Evolutionary conservation across 2,329 filamentous ascomycete species (phyloP).

Genomic region (Clarireedia monteithiana): DNA sequence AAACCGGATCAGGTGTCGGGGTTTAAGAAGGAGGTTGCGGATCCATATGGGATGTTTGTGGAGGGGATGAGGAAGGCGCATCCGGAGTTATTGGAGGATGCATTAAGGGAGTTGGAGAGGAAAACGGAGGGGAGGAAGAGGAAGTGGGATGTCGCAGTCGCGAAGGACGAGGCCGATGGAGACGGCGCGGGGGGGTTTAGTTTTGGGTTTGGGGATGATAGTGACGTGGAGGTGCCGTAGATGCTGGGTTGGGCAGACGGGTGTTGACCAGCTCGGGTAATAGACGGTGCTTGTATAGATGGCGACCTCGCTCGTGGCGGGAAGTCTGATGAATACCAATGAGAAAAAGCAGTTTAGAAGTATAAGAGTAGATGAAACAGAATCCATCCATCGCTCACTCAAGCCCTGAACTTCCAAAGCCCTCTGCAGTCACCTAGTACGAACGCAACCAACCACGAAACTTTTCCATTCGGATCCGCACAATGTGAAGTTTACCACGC

Average conservation of each 20-base stretch:
- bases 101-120: conserved; percentile 55
- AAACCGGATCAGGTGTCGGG: conserved; percentile 83
- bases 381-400: too few relatives aligned
- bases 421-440: too few relatives aligned
- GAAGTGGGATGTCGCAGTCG: conserved; percentile 78
- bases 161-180: conserved; percentile 36
- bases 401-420: too few relatives aligned
- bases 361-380: too few relatives aligned
- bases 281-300: not conserved
- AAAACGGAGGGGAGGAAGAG: conserved; percentile 61
- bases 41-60: conserved; percentile 70
- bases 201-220: conserved; percentile 55
- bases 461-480: too few relatives aligned
- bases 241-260: not conserved
- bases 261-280: not conserved
- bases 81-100: conserved; percentile 60
- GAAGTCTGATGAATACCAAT: too few relatives aligned
- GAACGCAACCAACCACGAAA: too few relatives aligned
- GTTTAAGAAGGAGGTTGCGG: conserved; percentile 62
- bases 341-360: too few relatives aligned
- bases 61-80: conserved; percentile 55
- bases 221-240: conserved; percentile 37
- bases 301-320: too few relatives aligned
- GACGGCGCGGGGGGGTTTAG: conserved; percentile 42
- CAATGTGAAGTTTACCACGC: too few relatives aligned